Conservation (phyloP, 305 asterid species). For the Fraxinus platypoda region DNA sequence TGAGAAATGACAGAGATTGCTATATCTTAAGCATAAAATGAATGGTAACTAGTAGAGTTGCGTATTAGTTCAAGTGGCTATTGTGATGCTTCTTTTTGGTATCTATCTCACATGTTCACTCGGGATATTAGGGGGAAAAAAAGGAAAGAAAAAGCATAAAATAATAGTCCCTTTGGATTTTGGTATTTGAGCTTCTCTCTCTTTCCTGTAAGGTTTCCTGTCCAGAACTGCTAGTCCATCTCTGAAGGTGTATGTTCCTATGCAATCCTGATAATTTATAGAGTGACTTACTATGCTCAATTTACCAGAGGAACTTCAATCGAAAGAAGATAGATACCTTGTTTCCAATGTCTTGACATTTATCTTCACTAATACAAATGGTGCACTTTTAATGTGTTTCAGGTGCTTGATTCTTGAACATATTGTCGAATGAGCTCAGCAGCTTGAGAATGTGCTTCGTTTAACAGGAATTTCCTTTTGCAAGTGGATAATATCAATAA, state of each 20-base stretch:
- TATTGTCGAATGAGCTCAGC: constrained; percentile 20
- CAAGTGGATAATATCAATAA: constrained; percentile 2
- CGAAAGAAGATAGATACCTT: background rate
- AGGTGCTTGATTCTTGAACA: constrained; percentile 33
- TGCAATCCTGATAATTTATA: background rate
- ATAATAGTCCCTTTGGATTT: background rate
- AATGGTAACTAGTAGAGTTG: too few species aligned
- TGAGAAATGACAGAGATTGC: background rate
- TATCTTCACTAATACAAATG: background rate
- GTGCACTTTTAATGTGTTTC: background rate
- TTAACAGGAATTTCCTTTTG: constrained; percentile 9
- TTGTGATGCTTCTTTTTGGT: too few species aligned
- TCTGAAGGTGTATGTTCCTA: background rate
- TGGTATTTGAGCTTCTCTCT: background rate
- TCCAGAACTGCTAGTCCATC: background rate
- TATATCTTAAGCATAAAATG: background rate
- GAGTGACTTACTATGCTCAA: background rate
- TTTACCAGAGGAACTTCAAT: background rate
- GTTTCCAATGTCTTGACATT: background rate
- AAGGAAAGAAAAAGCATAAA: background rate
- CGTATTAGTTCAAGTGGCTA: too few species aligned
- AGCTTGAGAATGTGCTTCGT: constrained; percentile 20
- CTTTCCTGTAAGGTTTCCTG: background rate
- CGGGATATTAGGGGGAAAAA: too few species aligned
- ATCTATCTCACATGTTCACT: too few species aligned